These are phyloP conservation scores for Claviceps sp. DNA, from an alignment of 2,329 filamentous ascomycete species.

Conservation along the genomic window DNA sequence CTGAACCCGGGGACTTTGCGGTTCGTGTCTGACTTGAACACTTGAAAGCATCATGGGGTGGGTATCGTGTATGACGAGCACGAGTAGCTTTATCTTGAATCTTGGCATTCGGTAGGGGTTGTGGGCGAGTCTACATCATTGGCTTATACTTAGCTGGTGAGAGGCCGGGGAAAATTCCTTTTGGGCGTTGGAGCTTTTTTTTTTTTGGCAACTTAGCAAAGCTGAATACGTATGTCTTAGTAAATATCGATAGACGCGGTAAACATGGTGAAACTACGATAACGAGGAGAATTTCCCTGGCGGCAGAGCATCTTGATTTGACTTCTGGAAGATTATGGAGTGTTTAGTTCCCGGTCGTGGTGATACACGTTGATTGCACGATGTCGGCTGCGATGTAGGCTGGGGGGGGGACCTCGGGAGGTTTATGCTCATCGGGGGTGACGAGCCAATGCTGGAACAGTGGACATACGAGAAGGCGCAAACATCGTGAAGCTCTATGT, in stretches of 20 bases:
- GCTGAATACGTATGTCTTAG: not conserved
- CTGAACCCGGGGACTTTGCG: no score
- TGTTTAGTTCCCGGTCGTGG: no score
- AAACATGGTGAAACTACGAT: not conserved
- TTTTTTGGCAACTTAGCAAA: not conserved
- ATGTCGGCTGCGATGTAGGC: no score
- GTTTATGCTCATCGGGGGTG: no score
- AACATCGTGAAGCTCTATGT: no score
- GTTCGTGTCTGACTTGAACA: constrained; percentile 21
- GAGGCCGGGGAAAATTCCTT: not conserved
- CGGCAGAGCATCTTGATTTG: no score
- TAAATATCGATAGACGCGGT: not conserved
- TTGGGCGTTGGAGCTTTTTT: not conserved
- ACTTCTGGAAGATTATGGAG: no score
- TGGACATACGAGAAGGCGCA: no score
- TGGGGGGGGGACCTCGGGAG: no score
- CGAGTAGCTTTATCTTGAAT: not conserved
- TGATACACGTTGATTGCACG: no score
- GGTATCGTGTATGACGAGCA: not conserved
- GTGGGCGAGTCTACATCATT: not conserved
- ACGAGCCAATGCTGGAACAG: no score
- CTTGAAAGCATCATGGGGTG: constrained; percentile 5
- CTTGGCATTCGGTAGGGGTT: not conserved
- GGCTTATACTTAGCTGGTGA: constrained; percentile 1
- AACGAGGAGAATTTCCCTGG: not conserved